Evolutionary conservation across 345 rosid genomes (phyloP).

Genomic region (Linum usitatissimum): DNA sequence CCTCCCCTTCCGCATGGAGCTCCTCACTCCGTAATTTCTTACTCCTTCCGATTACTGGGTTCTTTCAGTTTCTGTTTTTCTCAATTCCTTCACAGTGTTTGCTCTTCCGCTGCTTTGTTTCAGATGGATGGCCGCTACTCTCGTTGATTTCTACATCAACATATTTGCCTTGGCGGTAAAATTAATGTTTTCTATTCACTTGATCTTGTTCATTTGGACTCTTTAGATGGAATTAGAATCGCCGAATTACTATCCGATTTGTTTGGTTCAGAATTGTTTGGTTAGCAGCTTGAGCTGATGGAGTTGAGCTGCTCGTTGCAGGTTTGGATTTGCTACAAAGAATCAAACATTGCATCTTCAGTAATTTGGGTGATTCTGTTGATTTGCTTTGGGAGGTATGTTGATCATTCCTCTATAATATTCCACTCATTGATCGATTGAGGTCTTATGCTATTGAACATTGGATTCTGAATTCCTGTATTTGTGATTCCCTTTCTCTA

Average conservation of each 20-base stretch:
- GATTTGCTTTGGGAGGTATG: background rate
- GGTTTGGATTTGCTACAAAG: background rate
- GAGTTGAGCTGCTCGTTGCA: background rate
- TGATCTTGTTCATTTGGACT: background rate
- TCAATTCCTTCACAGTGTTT: background rate
- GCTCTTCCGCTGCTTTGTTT: background rate
- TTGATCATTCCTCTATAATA: no score
- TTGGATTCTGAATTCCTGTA: background rate
- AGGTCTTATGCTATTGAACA: background rate
- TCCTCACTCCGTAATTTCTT: background rate
- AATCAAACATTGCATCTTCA: background rate
- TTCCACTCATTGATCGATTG: no score
- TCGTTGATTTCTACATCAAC: slow-evolving; percentile 2
- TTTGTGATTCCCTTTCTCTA: background rate
- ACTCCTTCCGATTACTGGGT: background rate
- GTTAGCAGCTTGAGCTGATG: background rate
- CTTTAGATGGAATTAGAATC: background rate
- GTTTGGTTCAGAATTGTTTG: background rate
- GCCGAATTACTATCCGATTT: no score
- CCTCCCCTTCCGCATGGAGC: background rate
- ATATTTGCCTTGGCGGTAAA: background rate
- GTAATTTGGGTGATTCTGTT: background rate
- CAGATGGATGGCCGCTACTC: slow-evolving; percentile 3
- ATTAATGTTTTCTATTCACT: background rate
- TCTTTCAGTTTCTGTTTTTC: background rate